A percentile compares a stretch with the other conserved stretches of the same genome.
Evolutionary conservation across 2,329 filamentous ascomycete genomes (phyloP).

Genomic region (Coniochaeta prunicola): DNA sequence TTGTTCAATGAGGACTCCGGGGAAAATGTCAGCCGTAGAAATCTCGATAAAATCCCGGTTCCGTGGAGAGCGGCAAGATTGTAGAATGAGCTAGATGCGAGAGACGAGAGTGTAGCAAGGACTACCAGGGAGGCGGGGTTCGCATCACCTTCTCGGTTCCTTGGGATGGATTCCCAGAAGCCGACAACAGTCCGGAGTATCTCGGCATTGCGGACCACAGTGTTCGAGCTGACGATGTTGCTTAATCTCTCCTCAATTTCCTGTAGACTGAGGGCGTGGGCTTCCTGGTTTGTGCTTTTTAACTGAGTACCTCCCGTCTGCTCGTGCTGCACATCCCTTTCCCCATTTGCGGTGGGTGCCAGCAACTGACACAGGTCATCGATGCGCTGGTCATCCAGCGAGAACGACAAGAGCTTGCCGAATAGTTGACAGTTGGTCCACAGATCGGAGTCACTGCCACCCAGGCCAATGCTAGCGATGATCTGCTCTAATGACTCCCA

Average conservation of each 20-base stretch:
- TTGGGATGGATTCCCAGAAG: slow-evolving; percentile 57
- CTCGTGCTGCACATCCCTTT: not conserved
- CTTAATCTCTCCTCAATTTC: slow-evolving; percentile 31
- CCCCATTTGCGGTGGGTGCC: slow-evolving; percentile 13
- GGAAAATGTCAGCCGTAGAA: slow-evolving; percentile 56
- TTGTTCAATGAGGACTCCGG: slow-evolving; percentile 40
- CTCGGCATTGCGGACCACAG: slow-evolving; percentile 52
- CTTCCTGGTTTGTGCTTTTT: not conserved
- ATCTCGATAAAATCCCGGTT: slow-evolving; percentile 61
- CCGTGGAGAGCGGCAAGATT: slow-evolving; percentile 67
- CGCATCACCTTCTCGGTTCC: slow-evolving; percentile 32
- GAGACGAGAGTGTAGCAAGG: slow-evolving; percentile 53
- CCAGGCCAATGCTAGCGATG: slow-evolving; percentile 59
- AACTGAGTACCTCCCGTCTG: not conserved
- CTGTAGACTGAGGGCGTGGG: slow-evolving; percentile 7
- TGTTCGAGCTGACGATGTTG: slow-evolving; percentile 41
- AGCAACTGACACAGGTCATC: slow-evolving; percentile 58
- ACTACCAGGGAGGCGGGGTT: slow-evolving; percentile 56
- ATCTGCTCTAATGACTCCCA: slow-evolving; percentile 71
- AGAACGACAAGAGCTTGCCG: slow-evolving; percentile 74
- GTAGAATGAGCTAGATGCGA: slow-evolving; percentile 55
- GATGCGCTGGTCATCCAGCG: slow-evolving; percentile 69
- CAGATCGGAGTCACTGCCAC: slow-evolving; percentile 59
- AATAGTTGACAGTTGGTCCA: slow-evolving; percentile 69
- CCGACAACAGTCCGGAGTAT: slow-evolving; percentile 55